phyloP scores from a whole-genome alignment of 1,284 basidiomycete species.

The Moniliella sp. region DNA sequence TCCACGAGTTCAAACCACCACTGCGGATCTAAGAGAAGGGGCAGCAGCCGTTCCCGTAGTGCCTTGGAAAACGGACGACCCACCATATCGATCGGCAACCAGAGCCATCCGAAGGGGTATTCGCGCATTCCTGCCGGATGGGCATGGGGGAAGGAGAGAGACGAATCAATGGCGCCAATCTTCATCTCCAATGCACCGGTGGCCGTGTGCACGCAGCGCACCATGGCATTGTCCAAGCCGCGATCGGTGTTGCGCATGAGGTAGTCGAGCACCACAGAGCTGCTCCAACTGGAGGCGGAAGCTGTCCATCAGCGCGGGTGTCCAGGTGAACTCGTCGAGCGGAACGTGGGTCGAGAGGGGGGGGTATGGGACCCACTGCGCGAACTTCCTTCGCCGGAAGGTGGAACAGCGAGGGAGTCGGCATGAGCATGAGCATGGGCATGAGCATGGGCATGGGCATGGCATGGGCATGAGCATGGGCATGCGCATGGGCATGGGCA shows the following conservation, averaged over 20 bases:
- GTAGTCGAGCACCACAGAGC: slow-evolving; percentile 45
- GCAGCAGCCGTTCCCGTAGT: slow-evolving; percentile 60
- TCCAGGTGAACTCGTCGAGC: slow-evolving; percentile 50
- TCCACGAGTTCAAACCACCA: slow-evolving; percentile 78
- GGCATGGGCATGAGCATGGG: too few relatives aligned
- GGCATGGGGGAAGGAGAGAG: slow-evolving; percentile 52
- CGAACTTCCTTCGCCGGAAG: too few relatives aligned
- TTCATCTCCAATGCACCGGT: slow-evolving; percentile 43
- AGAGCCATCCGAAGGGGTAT: slow-evolving; percentile 73
- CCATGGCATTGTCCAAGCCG: slow-evolving; percentile 36
- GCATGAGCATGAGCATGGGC: too few relatives aligned
- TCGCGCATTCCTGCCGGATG: slow-evolving; percentile 68
- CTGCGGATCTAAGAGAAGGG: slow-evolving; percentile 52
- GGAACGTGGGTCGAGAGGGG: neutral
- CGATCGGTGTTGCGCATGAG: slow-evolving; percentile 59
- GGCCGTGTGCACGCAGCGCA: slow-evolving; percentile 36
- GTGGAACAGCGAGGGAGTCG: too few relatives aligned
- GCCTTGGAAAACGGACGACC: slow-evolving; percentile 52
- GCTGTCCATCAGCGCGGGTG: slow-evolving; percentile 48
- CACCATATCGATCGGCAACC: slow-evolving; percentile 59
- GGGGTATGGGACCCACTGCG: too few relatives aligned
- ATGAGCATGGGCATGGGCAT: too few relatives aligned
- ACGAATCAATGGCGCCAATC: slow-evolving; percentile 60
- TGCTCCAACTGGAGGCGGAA: slow-evolving; percentile 72
- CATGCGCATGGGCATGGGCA: too few relatives aligned